Evolutionary conservation across 257 asterid species (phyloP).

Genomic region (Solanum clarkiae): DNA sequence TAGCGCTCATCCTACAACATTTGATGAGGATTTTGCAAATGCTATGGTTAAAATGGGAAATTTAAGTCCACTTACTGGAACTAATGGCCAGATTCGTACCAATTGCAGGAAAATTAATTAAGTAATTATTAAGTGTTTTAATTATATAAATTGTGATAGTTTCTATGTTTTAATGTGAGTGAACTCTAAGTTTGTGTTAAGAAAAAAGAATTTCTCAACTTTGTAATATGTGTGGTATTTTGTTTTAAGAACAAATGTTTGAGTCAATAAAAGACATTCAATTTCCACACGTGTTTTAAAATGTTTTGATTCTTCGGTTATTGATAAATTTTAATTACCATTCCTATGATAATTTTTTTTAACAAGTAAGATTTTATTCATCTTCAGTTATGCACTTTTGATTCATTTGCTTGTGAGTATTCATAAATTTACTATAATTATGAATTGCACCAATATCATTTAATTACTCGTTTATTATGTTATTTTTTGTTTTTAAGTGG

Average conservation of each 20-base stretch:
- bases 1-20: slow-evolving; percentile 7
- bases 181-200: not conserved
- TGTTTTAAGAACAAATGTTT: not conserved
- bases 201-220: not conserved
- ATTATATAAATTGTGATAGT: not conserved
- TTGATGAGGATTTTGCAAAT: slow-evolving; percentile 32
- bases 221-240: not conserved
- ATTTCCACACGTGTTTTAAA: not conserved
- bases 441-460: not conserved
- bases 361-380: too few relatives aligned
- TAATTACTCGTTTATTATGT: not conserved
- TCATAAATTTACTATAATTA: not conserved
- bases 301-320: not conserved
- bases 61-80: slow-evolving; percentile 39
- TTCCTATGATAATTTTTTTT: not conserved
- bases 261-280: not conserved
- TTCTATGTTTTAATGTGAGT: not conserved
- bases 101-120: slow-evolving; percentile 43
- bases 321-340: not conserved
- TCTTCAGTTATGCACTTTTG: not conserved
- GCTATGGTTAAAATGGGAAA: slow-evolving; percentile 56
- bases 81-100: slow-evolving; percentile 35
- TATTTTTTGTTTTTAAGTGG: too few relatives aligned
- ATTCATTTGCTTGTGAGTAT: not conserved
- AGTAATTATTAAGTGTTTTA: not conserved